Conservation (phyloP, 345 rosid genomes). For the Lenwebbia sp. region DNA sequence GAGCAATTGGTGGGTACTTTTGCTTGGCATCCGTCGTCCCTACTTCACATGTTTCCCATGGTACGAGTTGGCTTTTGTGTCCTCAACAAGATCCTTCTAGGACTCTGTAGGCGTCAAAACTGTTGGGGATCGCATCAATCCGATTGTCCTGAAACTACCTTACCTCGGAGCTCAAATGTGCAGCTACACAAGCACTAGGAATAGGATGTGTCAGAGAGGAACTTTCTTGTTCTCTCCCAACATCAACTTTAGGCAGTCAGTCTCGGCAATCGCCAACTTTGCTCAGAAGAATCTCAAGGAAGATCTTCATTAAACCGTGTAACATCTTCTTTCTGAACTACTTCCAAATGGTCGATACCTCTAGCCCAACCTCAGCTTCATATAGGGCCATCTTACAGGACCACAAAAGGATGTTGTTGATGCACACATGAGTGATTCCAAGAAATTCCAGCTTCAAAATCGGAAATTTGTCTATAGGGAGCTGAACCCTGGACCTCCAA, state of each 20-base stretch:
- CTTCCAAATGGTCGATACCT: background rate
- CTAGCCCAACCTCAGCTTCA: background rate
- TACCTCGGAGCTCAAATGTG: background rate
- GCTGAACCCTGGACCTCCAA: background rate
- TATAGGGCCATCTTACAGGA: background rate
- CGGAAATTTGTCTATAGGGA: background rate
- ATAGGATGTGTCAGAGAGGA: background rate
- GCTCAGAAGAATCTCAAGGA: background rate
- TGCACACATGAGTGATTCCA: background rate
- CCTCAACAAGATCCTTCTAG: background rate
- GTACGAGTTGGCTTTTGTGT: background rate
- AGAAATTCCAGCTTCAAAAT: background rate
- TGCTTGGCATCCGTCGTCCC: background rate
- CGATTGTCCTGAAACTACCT: background rate
- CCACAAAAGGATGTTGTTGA: background rate
- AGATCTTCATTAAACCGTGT: background rate
- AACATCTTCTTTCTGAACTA: background rate
- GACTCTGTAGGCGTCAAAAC: background rate
- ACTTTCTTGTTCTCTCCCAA: background rate
- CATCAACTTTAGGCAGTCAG: background rate
- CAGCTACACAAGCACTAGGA: background rate
- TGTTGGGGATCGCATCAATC: background rate
- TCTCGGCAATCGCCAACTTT: background rate
- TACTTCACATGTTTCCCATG: background rate
- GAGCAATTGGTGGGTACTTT: background rate